Evolutionary conservation across 2,329 filamentous ascomycete species (phyloP).

Genomic region (Colletotrichum australisinense): DNA sequence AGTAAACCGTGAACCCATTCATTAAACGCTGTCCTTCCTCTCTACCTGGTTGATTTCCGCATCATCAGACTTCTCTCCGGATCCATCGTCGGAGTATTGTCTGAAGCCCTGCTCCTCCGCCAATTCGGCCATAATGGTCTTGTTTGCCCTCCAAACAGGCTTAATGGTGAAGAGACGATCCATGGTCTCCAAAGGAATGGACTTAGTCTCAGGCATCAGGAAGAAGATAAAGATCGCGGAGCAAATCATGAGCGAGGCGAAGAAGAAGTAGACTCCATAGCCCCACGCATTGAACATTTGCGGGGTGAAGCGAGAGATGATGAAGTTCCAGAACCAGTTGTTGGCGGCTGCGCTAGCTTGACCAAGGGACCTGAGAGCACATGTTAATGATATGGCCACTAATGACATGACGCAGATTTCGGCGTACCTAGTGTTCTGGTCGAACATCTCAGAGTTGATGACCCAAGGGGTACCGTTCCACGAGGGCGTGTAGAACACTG

Average conservation of each 20-base stretch:
- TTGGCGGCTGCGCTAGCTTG: slow-evolving; percentile 78
- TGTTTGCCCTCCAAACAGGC: slow-evolving; percentile 58
- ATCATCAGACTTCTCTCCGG: slow-evolving; percentile 42
- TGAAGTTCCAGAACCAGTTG: slow-evolving; percentile 81
- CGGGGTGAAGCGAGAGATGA: slow-evolving; percentile 74
- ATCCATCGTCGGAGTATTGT: slow-evolving; percentile 41
- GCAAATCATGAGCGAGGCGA: slow-evolving; percentile 70
- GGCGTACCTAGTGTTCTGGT: slow-evolving; percentile 60
- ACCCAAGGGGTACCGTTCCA: slow-evolving; percentile 83
- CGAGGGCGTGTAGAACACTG: slow-evolving; percentile 74
- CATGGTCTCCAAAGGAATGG: slow-evolving; percentile 73
- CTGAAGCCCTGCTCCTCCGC: slow-evolving; percentile 48
- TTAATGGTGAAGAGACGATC: slow-evolving; percentile 68
- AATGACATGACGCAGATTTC: background rate
- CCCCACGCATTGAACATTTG: slow-evolving; percentile 70
- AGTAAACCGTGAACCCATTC: slow-evolving; percentile 28
- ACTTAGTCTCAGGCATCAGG: slow-evolving; percentile 74
- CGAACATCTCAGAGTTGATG: slow-evolving; percentile 80
- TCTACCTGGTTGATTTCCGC: slow-evolving; percentile 37
- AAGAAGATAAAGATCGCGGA: slow-evolving; percentile 71
- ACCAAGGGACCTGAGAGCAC: slow-evolving; percentile 62
- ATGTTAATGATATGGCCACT: slow-evolving; percentile 52
- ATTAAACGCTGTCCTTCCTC: slow-evolving; percentile 35
- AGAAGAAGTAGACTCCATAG: slow-evolving; percentile 78
- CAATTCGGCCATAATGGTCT: slow-evolving; percentile 56